These are phyloP conservation scores for Crithidia acanthocephali DNA, from an alignment of 208 protist species.

Conservation along the genomic window DNA sequence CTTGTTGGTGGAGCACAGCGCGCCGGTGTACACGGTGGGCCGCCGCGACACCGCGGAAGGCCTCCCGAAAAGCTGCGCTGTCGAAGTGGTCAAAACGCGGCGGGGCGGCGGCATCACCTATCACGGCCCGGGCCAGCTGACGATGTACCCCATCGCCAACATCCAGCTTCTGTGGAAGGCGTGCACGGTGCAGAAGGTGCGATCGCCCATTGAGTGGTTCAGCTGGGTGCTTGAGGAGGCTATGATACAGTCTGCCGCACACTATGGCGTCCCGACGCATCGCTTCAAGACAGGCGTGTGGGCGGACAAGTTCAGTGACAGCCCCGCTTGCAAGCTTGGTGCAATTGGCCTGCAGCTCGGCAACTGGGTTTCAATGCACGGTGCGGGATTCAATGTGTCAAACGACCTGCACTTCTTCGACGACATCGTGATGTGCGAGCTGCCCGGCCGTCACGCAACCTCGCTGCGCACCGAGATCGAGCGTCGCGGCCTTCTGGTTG, in stretches of 20 bases:
- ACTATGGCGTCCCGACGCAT: conserved; percentile 69
- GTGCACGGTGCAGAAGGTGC: conserved; percentile 55
- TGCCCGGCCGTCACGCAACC: conserved; percentile 68
- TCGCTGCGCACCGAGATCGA: conserved; percentile 58
- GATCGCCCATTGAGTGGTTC: conserved; percentile 89
- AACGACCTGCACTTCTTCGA: conserved; percentile 76
- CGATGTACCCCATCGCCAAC: conserved; percentile 87
- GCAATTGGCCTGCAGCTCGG: conserved; percentile 87
- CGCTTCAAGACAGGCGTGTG: conserved; percentile 75
- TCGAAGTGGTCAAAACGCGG: conserved; percentile 72
- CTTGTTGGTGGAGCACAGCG: conserved; percentile 79
- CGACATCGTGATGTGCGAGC: conserved; percentile 87
- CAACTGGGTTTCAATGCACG: conserved; percentile 92
- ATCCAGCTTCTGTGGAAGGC: conserved; percentile 72
- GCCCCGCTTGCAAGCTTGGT: conserved; percentile 65
- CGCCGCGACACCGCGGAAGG: conserved; percentile 74
- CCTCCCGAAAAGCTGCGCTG: conserved; percentile 38
- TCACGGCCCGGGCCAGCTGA: conserved; percentile 88
- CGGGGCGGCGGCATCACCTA: conserved; percentile 90
- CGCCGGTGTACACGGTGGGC: conserved; percentile 88
- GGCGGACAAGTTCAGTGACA: conserved; percentile 45
- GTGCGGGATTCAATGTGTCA: conserved; percentile 74
- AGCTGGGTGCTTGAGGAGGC: conserved; percentile 73
- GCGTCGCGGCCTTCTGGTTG: background rate
- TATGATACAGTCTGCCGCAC: conserved; percentile 67